These are phyloP conservation scores for Letharia columbiana DNA, from an alignment of 495 filamentous ascomycete genomes.

Conservation along the genomic window DNA sequence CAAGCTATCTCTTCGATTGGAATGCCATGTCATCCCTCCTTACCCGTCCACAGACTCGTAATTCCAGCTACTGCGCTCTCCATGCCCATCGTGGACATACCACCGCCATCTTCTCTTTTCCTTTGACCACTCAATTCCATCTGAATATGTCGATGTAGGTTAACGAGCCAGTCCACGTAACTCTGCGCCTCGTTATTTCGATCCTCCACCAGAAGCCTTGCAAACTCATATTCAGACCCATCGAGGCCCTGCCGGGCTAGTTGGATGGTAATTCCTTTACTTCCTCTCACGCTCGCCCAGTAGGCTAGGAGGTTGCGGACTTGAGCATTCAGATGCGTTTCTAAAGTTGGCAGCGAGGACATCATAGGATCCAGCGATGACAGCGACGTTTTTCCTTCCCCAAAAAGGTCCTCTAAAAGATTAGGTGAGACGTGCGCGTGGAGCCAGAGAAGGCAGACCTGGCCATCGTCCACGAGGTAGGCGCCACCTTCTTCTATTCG, in stretches of 20 bases:
- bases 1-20: neutral
- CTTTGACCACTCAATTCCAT: conserved; percentile 75
- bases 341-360: conserved; percentile 60
- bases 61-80: conserved; percentile 51
- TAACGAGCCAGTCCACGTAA: conserved; percentile 98
- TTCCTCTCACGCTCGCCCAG: conserved; percentile 68
- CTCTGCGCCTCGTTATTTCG: conserved; percentile 94
- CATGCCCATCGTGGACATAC: conserved; percentile 30
- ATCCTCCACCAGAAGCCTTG: conserved; percentile 81
- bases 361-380: conserved; percentile 68
- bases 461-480: conserved; percentile 97
- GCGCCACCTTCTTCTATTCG: conserved; percentile 88
- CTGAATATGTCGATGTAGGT: conserved; percentile 85
- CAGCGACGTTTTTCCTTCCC: conserved; percentile 61
- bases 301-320: conserved; percentile 90
- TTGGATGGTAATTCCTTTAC: conserved; percentile 82
- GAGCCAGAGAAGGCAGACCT: conserved; percentile 82
- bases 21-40: neutral
- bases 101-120: conserved; percentile 57
- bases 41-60: conserved; percentile 31
- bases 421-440: conserved; percentile 69
- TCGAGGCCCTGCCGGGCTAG: conserved; percentile 88
- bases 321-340: conserved; percentile 92
- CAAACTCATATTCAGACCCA: conserved; percentile 95
- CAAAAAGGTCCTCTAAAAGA: conserved; percentile 84